A percentile compares a stretch with the other conserved stretches of the same genome.
Conservation (phyloP, 1,284 basidiomycete genomes). For the Ustilago xerochloae region DNA sequence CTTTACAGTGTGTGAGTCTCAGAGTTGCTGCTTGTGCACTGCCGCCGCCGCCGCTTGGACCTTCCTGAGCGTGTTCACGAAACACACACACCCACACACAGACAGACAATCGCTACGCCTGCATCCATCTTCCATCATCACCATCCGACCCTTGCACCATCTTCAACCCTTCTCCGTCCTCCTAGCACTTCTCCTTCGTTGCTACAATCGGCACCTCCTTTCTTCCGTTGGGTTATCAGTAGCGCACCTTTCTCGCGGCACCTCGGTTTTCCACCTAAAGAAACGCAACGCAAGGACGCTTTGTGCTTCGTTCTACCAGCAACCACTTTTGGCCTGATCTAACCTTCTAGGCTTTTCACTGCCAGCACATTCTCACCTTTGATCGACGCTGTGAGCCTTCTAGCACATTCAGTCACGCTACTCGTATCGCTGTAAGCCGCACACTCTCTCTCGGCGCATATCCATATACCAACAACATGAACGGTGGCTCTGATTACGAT, state of each 20-base stretch:
- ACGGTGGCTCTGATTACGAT: conserved; percentile 34
- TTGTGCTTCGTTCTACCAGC: not conserved
- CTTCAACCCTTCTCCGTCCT: not conserved
- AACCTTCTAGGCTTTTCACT: too few species aligned
- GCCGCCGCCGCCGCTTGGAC: conserved; percentile 18
- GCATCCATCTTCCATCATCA: conserved; percentile 12
- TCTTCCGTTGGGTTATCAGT: not conserved
- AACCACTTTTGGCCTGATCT: not conserved
- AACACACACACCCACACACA: not conserved
- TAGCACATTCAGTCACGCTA: too few species aligned
- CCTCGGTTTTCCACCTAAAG: too few species aligned
- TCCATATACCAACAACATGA: conserved; percentile 19
- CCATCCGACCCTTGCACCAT: conserved; percentile 21
- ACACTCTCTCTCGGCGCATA: not conserved
- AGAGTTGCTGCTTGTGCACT: too few species aligned
- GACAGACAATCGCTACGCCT: too few species aligned
- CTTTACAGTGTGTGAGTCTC: conserved; percentile 4
- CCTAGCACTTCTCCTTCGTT: conserved; percentile 8
- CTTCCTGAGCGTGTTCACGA: conserved; percentile 3
- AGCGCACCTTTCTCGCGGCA: not conserved
- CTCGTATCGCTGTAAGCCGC: too few species aligned
- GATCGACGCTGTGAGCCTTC: too few species aligned
- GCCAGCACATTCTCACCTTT: not conserved
- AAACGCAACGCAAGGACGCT: conserved; percentile 7
- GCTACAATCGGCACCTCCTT: conserved; percentile 6